Percentiles rank a stretch among this genome's conserved stretches.
Evolutionary conservation across 108 stramenopile genomes (phyloP).

Genomic region (Ochromonas danica): DNA sequence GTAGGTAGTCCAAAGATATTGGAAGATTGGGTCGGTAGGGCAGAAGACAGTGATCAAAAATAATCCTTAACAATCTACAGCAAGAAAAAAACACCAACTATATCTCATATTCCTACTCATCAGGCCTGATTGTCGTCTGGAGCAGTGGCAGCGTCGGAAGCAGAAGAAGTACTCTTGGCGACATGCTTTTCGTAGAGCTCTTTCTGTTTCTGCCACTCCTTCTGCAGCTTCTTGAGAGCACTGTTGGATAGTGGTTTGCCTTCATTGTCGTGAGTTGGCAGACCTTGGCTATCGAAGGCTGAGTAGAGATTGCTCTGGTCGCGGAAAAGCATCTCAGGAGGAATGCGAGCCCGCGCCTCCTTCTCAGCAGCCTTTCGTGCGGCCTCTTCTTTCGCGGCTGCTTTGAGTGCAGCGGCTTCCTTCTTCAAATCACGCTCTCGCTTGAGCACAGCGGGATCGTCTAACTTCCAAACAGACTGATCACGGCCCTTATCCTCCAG

Average conservation of each 20-base stretch:
- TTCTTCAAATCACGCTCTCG: constrained; percentile 59
- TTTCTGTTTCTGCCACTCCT: constrained; percentile 20
- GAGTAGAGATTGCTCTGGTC: constrained; percentile 11
- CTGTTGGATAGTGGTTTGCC: constrained; percentile 29
- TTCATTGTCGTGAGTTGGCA: constrained; percentile 23
- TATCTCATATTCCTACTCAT: too few species aligned
- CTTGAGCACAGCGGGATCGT: constrained; percentile 73
- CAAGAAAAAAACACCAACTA: too few species aligned
- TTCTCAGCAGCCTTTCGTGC: not conserved
- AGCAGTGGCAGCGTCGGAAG: too few species aligned
- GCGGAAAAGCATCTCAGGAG: not conserved
- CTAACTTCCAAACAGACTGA: constrained; percentile 74
- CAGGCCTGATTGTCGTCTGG: too few species aligned
- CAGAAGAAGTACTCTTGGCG: too few species aligned
- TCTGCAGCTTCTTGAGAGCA: constrained; percentile 24
- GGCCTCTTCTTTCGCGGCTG: not conserved
- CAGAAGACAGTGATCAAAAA: too few species aligned
- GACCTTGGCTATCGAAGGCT: not conserved
- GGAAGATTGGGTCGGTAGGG: too few species aligned
- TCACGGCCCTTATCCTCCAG: constrained; percentile 68
- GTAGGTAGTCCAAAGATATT: too few species aligned
- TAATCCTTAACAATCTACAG: too few species aligned
- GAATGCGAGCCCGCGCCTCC: not conserved
- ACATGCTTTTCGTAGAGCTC: constrained; percentile 20
- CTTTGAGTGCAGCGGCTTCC: not conserved